phyloP scores from a whole-genome alignment of 257 asterid species.

The Verbena officinalis region DNA sequence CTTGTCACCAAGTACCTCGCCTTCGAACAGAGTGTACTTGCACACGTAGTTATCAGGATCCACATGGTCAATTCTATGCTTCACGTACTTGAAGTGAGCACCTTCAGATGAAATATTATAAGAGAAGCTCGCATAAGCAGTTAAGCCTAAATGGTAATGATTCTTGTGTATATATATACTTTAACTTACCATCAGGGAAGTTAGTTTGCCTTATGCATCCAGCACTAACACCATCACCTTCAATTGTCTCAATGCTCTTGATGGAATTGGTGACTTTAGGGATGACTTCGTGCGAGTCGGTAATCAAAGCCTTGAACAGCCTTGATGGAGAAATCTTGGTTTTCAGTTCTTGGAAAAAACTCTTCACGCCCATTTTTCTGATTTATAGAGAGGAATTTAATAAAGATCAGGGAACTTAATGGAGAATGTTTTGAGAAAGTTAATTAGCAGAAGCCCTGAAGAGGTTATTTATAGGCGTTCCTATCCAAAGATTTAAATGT shows the following conservation, averaged over 20 bases:
- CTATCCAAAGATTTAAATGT: no score
- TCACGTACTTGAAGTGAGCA: background rate
- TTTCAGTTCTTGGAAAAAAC: conserved; percentile 12
- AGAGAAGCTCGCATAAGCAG: no score
- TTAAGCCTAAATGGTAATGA: no score
- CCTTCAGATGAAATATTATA: no score
- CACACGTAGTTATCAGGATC: conserved; percentile 28
- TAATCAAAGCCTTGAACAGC: conserved; percentile 20
- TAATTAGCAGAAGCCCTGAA: no score
- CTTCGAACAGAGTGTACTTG: conserved; percentile 34
- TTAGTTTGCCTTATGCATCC: conserved; percentile 7
- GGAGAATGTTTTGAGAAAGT: no score
- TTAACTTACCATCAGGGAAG: conserved; percentile 20
- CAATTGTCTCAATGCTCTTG: conserved; percentile 18
- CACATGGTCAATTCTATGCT: conserved; percentile 27
- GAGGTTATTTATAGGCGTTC: no score
- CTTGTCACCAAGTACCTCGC: conserved; percentile 34
- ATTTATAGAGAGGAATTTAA: no score
- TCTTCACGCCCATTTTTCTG: background rate
- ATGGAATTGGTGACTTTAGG: background rate
- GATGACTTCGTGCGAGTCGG: background rate
- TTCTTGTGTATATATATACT: no score
- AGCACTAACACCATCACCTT: background rate
- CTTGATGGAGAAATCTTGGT: conserved; percentile 13
- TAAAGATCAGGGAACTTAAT: no score